A percentile compares a stretch with the other conserved stretches of the same genome.
phyloP scores from a whole-genome alignment of 1,284 basidiomycete genomes.

The Cerioporus squamosus region DNA sequence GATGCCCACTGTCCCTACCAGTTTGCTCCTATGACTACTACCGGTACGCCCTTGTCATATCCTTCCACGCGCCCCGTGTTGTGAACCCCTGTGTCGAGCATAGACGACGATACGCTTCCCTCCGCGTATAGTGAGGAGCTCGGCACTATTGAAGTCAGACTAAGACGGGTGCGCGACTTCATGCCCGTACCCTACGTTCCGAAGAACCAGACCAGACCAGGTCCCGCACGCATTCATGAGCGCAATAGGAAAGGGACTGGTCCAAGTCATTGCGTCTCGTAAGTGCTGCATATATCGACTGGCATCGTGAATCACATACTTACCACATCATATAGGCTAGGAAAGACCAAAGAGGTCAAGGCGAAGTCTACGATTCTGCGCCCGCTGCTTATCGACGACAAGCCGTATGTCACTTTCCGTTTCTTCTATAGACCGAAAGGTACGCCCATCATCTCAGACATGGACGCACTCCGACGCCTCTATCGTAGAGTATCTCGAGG shows the following conservation, averaged over 20 bases:
- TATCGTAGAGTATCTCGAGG: slow-evolving; percentile 14
- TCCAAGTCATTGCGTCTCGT: slow-evolving; percentile 13
- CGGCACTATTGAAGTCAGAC: slow-evolving; percentile 18
- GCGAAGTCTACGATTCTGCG: slow-evolving; percentile 10
- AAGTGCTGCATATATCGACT: not conserved
- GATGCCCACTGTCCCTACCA: slow-evolving; percentile 11
- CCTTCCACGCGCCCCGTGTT: no score
- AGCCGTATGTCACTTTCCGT: slow-evolving; percentile 19
- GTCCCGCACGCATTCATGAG: slow-evolving; percentile 6
- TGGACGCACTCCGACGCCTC: not conserved
- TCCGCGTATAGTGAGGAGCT: slow-evolving; percentile 19
- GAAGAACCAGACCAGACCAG: not conserved
- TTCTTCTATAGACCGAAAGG: slow-evolving; percentile 25
- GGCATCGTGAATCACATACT: not conserved
- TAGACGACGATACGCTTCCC: slow-evolving; percentile 18
- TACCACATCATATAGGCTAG: not conserved
- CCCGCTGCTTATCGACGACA: slow-evolving; percentile 18
- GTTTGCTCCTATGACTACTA: slow-evolving; percentile 8
- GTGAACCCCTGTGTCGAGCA: not conserved
- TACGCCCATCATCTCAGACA: not conserved
- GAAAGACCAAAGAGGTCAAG: slow-evolving; percentile 4
- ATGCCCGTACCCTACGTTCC: not conserved
- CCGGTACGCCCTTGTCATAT: not conserved
- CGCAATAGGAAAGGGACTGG: slow-evolving; percentile 6
- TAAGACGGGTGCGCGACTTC: slow-evolving; percentile 17